Conservation (phyloP, 2,329 filamentous ascomycete species). For the Colletotrichum australisinense region DNA sequence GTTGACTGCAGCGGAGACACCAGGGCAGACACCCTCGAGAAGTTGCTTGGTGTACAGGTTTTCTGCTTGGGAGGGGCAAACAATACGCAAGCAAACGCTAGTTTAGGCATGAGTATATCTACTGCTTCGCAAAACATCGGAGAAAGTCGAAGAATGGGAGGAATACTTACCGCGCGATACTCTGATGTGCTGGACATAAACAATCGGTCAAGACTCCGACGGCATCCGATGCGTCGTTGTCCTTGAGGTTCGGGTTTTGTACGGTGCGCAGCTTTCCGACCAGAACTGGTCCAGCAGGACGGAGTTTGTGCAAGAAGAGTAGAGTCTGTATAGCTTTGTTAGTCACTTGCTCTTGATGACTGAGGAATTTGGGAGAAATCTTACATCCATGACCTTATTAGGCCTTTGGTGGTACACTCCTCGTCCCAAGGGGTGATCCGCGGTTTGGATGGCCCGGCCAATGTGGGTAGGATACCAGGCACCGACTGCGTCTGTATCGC, state of each 20-base stretch:
- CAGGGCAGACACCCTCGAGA: slow-evolving; percentile 17
- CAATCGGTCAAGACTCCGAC: not conserved
- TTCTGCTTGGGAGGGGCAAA: slow-evolving; percentile 10
- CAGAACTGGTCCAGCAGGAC: slow-evolving; percentile 4
- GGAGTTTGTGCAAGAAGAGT: slow-evolving; percentile 12
- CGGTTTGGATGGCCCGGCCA: slow-evolving; percentile 5
- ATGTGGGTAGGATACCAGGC: slow-evolving; percentile 15
- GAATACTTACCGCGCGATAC: not conserved
- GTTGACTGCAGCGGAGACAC: not conserved
- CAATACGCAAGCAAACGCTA: not conserved
- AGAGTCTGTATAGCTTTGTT: not conserved
- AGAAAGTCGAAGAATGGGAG: too few species aligned
- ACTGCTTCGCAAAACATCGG: not conserved
- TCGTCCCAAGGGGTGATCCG: slow-evolving; percentile 7
- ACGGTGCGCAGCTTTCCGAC: not conserved
- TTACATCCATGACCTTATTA: slow-evolving; percentile 7
- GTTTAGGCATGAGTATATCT: not conserved
- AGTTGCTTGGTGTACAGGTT: slow-evolving; percentile 11
- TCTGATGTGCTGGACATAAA: slow-evolving; percentile 6
- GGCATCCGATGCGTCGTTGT: not conserved
- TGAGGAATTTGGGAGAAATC: not conserved
- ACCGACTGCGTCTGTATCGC: not conserved
- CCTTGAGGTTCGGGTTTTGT: slow-evolving; percentile 1
- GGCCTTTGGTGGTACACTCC: not conserved
- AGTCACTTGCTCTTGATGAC: not conserved